Evolutionary conservation across 2,329 filamentous ascomycete species (phyloP).

Genomic region (Fusarium proliferatum): DNA sequence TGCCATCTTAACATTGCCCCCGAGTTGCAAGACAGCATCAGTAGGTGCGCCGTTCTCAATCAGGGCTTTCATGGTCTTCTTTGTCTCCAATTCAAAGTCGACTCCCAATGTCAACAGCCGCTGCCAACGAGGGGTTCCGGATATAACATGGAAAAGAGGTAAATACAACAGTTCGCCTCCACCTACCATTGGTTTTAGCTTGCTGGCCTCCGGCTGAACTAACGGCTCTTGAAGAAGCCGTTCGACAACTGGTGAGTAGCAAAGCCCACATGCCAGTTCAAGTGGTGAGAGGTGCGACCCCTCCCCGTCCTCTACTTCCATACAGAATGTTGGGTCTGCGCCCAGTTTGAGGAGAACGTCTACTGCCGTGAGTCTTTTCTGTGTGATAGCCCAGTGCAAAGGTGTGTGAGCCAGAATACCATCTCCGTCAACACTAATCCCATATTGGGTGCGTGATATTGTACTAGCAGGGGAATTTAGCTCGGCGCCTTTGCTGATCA

Average conservation of each 20-base stretch:
- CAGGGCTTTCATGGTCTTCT: background rate
- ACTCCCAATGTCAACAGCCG: background rate
- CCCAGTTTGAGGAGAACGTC: background rate
- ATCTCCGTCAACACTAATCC: background rate
- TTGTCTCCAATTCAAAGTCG: background rate
- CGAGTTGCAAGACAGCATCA: background rate
- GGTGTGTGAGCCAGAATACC: background rate
- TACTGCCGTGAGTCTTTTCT: background rate
- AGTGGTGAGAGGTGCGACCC: background rate
- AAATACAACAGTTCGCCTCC: background rate
- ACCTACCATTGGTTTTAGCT: background rate
- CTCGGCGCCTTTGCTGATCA: background rate
- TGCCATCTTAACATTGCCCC: background rate
- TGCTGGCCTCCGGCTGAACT: background rate
- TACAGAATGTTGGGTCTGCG: background rate
- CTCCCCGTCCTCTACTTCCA: background rate
- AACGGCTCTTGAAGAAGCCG: background rate
- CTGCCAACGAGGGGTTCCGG: background rate
- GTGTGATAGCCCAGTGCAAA: background rate
- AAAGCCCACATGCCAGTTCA: background rate
- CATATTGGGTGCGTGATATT: background rate
- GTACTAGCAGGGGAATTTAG: background rate
- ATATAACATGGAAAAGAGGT: constrained; percentile 1
- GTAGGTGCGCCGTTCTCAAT: background rate
- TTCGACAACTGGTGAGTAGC: background rate